These are phyloP conservation scores for Penstemon davidsonii DNA, from an alignment of 257 asterid genomes.

Conservation along the genomic window DNA sequence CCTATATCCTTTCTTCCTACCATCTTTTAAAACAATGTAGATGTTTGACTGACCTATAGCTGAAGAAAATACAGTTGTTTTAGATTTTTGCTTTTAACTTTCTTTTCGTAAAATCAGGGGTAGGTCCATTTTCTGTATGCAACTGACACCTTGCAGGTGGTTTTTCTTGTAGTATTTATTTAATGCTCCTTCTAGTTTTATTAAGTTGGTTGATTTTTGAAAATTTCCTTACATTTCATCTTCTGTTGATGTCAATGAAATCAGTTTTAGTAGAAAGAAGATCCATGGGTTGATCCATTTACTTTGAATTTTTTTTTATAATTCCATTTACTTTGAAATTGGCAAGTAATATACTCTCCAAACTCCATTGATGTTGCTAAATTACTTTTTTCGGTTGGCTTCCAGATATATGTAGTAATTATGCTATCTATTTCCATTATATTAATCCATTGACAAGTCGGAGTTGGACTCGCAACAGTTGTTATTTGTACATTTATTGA, in stretches of 20 bases:
- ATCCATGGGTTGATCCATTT: too few species aligned
- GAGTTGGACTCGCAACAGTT: too few species aligned
- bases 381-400: neutral
- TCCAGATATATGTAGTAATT: too few species aligned
- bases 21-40: neutral
- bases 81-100: neutral
- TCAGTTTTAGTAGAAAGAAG: neutral
- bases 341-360: neutral
- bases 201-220: constrained; percentile 4
- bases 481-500: neutral
- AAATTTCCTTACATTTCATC: neutral
- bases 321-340: constrained; percentile 1
- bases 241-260: constrained; percentile 10
- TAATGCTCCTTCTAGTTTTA: constrained; percentile 12
- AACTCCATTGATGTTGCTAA: constrained; percentile 1
- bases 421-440: too few species aligned
- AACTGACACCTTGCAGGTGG: constrained; percentile 22
- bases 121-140: constrained; percentile 11
- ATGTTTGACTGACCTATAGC: constrained; percentile 4
- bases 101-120: neutral
- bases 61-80: neutral
- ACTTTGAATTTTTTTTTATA: neutral
- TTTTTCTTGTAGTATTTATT: constrained; percentile 6
- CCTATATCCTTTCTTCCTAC: neutral
- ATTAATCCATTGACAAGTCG: too few species aligned